These are phyloP conservation scores for Fusarium sp. DNA, from an alignment of 2,329 filamentous ascomycete genomes.

Conservation along the genomic window DNA sequence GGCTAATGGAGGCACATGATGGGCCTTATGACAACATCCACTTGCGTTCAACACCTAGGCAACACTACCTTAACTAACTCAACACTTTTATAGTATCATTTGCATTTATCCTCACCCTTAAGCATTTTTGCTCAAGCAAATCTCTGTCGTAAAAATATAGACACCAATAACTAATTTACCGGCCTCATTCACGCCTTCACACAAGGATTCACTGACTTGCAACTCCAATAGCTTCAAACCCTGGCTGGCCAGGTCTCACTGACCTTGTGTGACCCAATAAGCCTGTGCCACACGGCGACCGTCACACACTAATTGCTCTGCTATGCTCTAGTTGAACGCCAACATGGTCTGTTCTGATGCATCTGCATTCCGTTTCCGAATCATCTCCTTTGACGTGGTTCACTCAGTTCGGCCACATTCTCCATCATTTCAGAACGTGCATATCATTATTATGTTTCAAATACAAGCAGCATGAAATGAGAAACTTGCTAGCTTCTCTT, in stretches of 20 bases:
- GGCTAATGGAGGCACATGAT: conserved; percentile 40
- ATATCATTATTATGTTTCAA: conserved; percentile 1
- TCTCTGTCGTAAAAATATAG: conserved; percentile 10
- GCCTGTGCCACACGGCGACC: conserved; percentile 47
- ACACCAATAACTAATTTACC: conserved; percentile 17
- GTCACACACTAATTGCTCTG: conserved; percentile 38
- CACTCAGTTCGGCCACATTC: conserved; percentile 13
- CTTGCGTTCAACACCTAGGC: conserved; percentile 14
- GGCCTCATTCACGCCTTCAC: conserved; percentile 31
- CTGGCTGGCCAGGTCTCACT: conserved; percentile 12
- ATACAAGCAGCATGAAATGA: conserved; percentile 4
- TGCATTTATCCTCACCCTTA: conserved; percentile 7
- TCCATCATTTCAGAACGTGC: conserved; percentile 3
- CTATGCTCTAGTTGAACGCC: conserved; percentile 25
- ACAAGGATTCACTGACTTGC: conserved; percentile 21
- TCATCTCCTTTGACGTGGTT: conserved; percentile 42
- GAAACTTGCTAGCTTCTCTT: background rate
- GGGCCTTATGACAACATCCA: conserved; percentile 32
- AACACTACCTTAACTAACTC: conserved; percentile 9
- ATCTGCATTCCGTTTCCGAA: conserved; percentile 34
- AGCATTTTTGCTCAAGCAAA: background rate
- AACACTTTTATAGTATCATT: background rate
- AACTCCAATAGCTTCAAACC: conserved; percentile 32
- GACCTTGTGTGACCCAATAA: conserved; percentile 46
- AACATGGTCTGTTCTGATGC: conserved; percentile 27